Evolutionary conservation across 192 early-diverging fungal genomes (phyloP).

Genomic region (Cladochytrium replicatum): DNA sequence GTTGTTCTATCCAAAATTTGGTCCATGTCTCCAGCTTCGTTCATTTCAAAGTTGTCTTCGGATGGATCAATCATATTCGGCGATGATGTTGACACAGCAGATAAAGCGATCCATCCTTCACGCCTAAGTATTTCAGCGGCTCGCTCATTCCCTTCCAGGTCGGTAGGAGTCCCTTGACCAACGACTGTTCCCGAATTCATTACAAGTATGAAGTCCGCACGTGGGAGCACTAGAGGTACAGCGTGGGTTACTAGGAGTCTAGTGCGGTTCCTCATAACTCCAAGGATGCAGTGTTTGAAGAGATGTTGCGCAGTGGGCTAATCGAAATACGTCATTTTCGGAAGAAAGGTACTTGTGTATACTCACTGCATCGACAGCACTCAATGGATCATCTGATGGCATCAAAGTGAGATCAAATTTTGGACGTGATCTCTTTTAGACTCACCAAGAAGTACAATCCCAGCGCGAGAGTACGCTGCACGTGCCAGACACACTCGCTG

Average conservation of each 20-base stretch:
- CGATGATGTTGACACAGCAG: no score
- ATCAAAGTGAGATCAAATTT: neutral
- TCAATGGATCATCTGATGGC: constrained; percentile 36
- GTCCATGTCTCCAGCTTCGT: no score
- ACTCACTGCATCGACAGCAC: constrained; percentile 51
- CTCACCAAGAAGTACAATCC: constrained; percentile 72
- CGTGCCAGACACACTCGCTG: constrained; percentile 38
- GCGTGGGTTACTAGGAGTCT: constrained; percentile 73
- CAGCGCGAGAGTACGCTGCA: constrained; percentile 82
- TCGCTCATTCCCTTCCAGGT: constrained; percentile 6
- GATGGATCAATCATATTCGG: no score
- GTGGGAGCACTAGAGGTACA: constrained; percentile 16
- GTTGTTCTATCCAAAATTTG: no score
- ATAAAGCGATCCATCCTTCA: no score
- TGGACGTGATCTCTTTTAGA: constrained; percentile 25
- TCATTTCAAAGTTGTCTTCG: no score
- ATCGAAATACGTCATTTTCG: no score
- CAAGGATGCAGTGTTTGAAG: constrained; percentile 57
- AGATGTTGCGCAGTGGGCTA: constrained; percentile 84
- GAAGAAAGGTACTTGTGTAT: neutral
- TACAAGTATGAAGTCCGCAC: constrained; percentile 16
- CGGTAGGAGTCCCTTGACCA: constrained; percentile 18
- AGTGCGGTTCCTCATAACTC: constrained; percentile 62
- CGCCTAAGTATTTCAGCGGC: constrained; percentile 17
- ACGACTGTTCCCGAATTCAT: constrained; percentile 24